Percentiles rank a stretch among this genome's conserved stretches.
Evolutionary conservation across 495 filamentous ascomycete genomes (phyloP).

Genomic region (Daldinia grandis): DNA sequence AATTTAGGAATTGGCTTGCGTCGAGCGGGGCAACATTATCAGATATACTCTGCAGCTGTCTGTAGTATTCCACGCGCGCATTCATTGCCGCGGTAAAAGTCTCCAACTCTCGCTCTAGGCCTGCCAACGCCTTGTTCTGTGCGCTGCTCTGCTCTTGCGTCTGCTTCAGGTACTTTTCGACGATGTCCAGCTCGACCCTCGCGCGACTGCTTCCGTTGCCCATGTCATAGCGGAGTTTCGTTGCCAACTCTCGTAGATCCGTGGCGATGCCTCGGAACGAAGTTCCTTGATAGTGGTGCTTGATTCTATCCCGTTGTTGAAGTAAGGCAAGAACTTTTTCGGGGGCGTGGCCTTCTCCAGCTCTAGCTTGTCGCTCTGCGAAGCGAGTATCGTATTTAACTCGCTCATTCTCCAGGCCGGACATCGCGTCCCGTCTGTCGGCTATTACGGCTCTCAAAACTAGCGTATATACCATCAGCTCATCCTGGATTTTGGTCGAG

Average conservation of each 20-base stretch:
- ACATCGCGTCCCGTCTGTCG: slow-evolving; percentile 78
- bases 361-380: slow-evolving; percentile 64
- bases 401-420: slow-evolving; percentile 78
- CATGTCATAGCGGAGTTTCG: slow-evolving; percentile 67
- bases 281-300: slow-evolving; percentile 54
- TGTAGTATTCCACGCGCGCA: slow-evolving; percentile 83
- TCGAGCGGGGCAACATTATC: slow-evolving; percentile 82
- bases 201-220: slow-evolving; percentile 70
- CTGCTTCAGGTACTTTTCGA: slow-evolving; percentile 60
- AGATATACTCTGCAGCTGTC: slow-evolving; percentile 86
- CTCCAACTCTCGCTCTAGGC: slow-evolving; percentile 76
- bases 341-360: slow-evolving; percentile 76
- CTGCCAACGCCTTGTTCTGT: slow-evolving; percentile 69
- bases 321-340: slow-evolving; percentile 71
- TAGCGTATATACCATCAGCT: slow-evolving; percentile 82
- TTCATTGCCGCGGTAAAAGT: slow-evolving; percentile 82
- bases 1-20: slow-evolving; percentile 51
- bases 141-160: slow-evolving; percentile 67
- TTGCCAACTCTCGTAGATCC: slow-evolving; percentile 70
- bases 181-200: slow-evolving; percentile 68
- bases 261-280: slow-evolving; percentile 75
- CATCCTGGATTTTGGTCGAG: slow-evolving; percentile 84
- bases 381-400: slow-evolving; percentile 76
- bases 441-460: slow-evolving; percentile 76
- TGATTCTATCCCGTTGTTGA: slow-evolving; percentile 61